These are phyloP conservation scores for Vitis labrusca DNA, from an alignment of 164 flowering plant species.

Conservation along the genomic window DNA sequence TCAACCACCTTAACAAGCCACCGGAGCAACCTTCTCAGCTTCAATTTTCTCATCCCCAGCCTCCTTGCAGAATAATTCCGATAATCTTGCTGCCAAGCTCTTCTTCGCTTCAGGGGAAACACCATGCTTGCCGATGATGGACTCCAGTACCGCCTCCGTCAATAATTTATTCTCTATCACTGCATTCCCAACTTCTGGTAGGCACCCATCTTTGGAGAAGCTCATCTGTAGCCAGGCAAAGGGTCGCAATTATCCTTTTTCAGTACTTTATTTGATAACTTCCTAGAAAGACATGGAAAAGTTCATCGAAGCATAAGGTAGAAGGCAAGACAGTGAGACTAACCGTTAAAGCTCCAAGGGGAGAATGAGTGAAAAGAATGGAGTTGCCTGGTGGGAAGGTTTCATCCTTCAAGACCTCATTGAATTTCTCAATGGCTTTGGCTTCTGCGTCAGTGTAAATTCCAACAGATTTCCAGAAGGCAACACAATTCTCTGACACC, in stretches of 20 bases:
- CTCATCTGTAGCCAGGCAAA: conserved; percentile 35
- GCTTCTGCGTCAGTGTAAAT: conserved; percentile 64
- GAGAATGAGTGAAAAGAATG: conserved; percentile 68
- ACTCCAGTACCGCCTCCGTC: conserved; percentile 61
- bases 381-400: conserved; percentile 76
- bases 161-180: conserved; percentile 68
- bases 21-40: neutral
- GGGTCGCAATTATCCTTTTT: neutral
- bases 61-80: conserved; percentile 14
- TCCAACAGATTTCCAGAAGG: conserved; percentile 66
- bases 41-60: neutral
- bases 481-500: conserved; percentile 77
- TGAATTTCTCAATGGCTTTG: conserved; percentile 60
- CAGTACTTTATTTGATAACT: too few species aligned
- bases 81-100: conserved; percentile 41
- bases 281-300: too few species aligned
- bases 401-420: conserved; percentile 60
- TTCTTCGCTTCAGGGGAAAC: conserved; percentile 61
- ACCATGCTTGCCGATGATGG: conserved; percentile 73
- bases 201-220: conserved; percentile 55
- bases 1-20: neutral
- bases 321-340: neutral
- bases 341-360: conserved; percentile 64
- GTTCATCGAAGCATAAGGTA: too few species aligned
- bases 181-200: conserved; percentile 45